A percentile compares a stretch with the other conserved stretches of the same genome.
phyloP scores from a whole-genome alignment of 495 filamentous ascomycete genomes.

The Neurospora sp. region DNA sequence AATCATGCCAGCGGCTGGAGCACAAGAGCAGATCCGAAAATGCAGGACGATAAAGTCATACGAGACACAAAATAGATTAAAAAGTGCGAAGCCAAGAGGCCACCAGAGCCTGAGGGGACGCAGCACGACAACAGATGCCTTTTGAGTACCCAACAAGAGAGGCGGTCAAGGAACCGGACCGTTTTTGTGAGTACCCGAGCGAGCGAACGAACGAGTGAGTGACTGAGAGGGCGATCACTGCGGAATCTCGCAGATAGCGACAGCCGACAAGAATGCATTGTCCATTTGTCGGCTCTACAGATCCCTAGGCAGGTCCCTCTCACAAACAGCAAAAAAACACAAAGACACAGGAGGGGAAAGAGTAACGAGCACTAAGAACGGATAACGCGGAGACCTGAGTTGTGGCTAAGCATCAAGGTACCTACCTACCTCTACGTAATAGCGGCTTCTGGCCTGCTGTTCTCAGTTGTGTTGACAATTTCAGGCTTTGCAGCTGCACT shows the following conservation, averaged over 20 bases:
- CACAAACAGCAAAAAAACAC: not conserved
- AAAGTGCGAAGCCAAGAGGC: not conserved
- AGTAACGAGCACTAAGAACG: not conserved
- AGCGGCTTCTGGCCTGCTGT: not conserved
- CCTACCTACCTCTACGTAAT: not conserved
- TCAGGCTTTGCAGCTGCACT: not conserved
- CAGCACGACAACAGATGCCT: not conserved
- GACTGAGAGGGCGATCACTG: not conserved
- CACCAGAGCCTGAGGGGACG: not conserved
- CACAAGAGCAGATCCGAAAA: not conserved
- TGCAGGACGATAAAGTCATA: conserved; percentile 2
- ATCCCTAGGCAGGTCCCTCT: not conserved
- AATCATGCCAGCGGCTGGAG: not conserved
- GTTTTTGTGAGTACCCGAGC: not conserved
- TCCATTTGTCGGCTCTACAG: not conserved
- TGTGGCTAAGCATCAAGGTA: not conserved
- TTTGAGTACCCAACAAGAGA: not conserved
- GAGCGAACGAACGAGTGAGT: not conserved
- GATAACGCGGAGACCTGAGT: not conserved
- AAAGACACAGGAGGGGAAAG: not conserved
- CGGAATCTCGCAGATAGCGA: not conserved
- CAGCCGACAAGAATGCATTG: not conserved
- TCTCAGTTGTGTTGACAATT: not conserved
- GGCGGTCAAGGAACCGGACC: conserved; percentile 1
- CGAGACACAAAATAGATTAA: conserved; percentile 1